Base-by-base conservation (phyloP, 2,329 filamentous ascomycete genomes). In the Paramyrothecium sp. region DNA sequence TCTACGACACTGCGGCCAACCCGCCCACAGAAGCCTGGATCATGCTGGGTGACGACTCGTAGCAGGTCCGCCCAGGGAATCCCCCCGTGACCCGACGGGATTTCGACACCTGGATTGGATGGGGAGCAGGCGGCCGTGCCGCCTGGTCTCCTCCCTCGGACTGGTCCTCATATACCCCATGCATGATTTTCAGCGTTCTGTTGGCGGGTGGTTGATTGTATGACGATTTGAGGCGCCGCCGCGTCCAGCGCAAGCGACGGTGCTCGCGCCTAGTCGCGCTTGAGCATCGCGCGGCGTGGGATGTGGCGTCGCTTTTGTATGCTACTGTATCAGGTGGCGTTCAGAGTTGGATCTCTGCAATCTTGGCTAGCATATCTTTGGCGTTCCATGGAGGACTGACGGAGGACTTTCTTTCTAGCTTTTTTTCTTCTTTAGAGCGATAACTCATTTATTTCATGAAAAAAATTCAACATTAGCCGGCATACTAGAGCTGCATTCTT, bases 41-140 rank as follows among this genome's bases (percentile, higher is more conserved):
- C 38, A 69, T 79, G 67, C 67, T 79, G 63, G 73, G 72, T 66
- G 75, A 78, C 71, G 77, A 72, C 75, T 77, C 71, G 74, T 74
- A 79, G 69, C 75, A 78, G 68, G 73, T 76, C 74, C 74, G 71
- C 69, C 63, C 53, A 58, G 55, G 58, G 61, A 61, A 66, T 67
- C 66, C 67, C 69, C 66, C 65, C 62, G 64, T 62, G 58, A 55
- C 54, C 63, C 63, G 58, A 58, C 59, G 60, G 68, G 66, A 64
- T 67, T 66, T 34, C 22, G 26, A 34, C 23, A 51, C 50, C 50
- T 30, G 50, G 23, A 30, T 26, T 4, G 50, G 50, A 2, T 51
- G 22, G 49, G 21, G 49, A 30, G 21, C n/a, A 50, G 47, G 26
- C 26, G 26, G 26, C n/a, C 47, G 17, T 7, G 47, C 47, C 21